phyloP scores from a whole-genome alignment of 176 grass and related monocot genomes.

The Urochloa ruziziensis region DNA sequence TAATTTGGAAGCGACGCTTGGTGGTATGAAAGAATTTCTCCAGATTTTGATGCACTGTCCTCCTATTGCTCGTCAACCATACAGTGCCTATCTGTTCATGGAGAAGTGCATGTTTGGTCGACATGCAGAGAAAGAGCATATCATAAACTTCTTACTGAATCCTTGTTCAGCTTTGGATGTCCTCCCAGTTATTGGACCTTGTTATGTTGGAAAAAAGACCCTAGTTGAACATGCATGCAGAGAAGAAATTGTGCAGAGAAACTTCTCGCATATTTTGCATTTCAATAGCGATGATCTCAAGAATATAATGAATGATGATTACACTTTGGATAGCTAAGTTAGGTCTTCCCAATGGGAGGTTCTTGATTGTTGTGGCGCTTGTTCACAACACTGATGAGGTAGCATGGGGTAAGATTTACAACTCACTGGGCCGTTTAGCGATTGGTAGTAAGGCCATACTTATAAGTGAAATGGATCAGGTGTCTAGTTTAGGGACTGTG shows the following conservation, averaged over 20 bases:
- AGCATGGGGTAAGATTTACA: neutral
- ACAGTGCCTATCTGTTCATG: neutral
- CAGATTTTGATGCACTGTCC: neutral
- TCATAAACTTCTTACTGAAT: neutral
- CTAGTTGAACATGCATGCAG: neutral
- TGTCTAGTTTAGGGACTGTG: neutral
- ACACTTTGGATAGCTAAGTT: neutral
- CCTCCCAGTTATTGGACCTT: neutral
- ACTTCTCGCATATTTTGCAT: neutral
- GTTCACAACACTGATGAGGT: neutral
- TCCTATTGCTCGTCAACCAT: neutral
- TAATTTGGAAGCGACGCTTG: neutral
- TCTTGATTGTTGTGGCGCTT: neutral
- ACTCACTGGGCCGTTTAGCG: neutral
- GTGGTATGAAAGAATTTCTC: neutral
- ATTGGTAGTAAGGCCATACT: neutral
- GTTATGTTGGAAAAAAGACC: neutral
- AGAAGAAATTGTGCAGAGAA: neutral
- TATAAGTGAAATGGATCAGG: neutral
- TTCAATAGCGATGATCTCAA: neutral
- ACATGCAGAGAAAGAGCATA: neutral
- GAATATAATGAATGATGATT: neutral
- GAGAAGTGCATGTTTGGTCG: conserved; percentile 17
- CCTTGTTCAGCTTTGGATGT: neutral
- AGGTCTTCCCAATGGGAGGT: neutral